Evolutionary conservation across 192 early-diverging fungal genomes (phyloP).

Genomic region (Phlyctochytrium planicorne): DNA sequence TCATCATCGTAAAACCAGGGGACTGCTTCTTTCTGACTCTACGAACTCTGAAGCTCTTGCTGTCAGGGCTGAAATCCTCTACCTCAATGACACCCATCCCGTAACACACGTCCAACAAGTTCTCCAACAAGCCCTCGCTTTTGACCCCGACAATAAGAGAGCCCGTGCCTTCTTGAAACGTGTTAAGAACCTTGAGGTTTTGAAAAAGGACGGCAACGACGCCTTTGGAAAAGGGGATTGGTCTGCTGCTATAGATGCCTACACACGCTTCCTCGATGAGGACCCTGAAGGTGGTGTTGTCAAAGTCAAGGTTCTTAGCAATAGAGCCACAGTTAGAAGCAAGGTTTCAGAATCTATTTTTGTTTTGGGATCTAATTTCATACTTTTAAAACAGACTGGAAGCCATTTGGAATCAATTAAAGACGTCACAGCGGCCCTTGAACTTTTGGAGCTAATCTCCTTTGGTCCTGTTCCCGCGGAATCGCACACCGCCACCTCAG

Average conservation of each 20-base stretch:
- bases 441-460: conserved; percentile 49
- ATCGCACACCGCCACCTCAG: conserved; percentile 10
- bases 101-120: conserved; percentile 31
- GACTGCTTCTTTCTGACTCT: conserved; percentile 57
- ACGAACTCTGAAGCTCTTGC: conserved; percentile 72
- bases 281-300: conserved; percentile 64
- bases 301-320: conserved; percentile 70
- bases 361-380: conserved; percentile 6
- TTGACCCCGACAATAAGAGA: conserved; percentile 74
- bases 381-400: conserved; percentile 48
- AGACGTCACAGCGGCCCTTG: conserved; percentile 69
- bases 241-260: conserved; percentile 65
- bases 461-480: conserved; percentile 8
- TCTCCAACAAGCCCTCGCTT: conserved; percentile 58
- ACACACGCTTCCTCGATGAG: conserved; percentile 64
- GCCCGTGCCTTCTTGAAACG: conserved; percentile 66
- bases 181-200: conserved; percentile 59
- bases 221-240: conserved; percentile 61
- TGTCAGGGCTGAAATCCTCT: conserved; percentile 65
- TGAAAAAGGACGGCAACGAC: conserved; percentile 74
- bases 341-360: conserved; percentile 50
- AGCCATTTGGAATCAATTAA: conserved; percentile 54
- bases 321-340: conserved; percentile 69
- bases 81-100: conserved; percentile 59
- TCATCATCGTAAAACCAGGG: too few relatives aligned